phyloP scores from a whole-genome alignment of 2,329 filamentous ascomycete species.

The Talaromyces sp. region DNA sequence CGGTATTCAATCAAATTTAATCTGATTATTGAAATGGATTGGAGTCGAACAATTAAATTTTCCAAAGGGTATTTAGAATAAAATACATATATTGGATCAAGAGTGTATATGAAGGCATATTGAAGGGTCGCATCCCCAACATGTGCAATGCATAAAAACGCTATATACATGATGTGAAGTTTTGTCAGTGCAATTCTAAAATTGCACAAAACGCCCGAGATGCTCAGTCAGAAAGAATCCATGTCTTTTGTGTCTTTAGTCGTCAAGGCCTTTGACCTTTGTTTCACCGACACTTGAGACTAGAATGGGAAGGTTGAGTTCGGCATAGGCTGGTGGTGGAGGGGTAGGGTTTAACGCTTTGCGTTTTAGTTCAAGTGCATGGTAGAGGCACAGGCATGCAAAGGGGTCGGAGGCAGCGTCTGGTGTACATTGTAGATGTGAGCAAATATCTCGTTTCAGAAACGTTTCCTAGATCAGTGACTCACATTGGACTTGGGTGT shows the following conservation, averaged over 20 bases:
- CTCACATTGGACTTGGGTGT: conserved; percentile 66
- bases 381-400: conserved; percentile 67
- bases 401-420: conserved; percentile 82
- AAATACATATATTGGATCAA: not conserved
- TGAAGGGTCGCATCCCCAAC: not conserved
- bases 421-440: conserved; percentile 23
- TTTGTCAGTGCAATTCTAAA: not conserved
- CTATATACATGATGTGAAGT: not conserved
- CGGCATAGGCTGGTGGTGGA: conserved; percentile 63
- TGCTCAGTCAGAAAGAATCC: not conserved
- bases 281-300: conserved; percentile 21
- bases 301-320: conserved; percentile 60
- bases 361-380: conserved; percentile 65
- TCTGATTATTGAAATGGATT: no score
- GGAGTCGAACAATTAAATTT: not conserved
- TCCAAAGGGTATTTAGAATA: not conserved
- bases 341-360: conserved; percentile 63
- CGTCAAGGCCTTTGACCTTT: not conserved
- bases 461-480: conserved; percentile 10
- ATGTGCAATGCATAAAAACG: not conserved
- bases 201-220: not conserved
- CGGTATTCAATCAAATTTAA: no score
- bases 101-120: not conserved
- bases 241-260: not conserved
- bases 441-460: not conserved